These are phyloP conservation scores for Colletotrichum sp. DNA, from an alignment of 2,329 filamentous ascomycete species.

Conservation along the genomic window DNA sequence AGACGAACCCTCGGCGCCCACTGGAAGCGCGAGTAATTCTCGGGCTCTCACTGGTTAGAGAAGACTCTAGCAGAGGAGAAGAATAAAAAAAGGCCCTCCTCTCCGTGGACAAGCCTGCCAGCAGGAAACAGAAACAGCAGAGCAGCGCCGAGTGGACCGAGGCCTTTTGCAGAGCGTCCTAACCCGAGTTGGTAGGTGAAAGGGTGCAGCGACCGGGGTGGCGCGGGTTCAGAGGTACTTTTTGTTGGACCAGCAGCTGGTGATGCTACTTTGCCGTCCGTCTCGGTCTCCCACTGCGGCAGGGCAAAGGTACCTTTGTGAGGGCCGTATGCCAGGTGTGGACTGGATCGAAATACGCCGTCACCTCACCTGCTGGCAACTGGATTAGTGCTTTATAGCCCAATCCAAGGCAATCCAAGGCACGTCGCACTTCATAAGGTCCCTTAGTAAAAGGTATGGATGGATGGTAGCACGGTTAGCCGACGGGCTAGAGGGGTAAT, in stretches of 20 bases:
- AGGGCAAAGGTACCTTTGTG: neutral
- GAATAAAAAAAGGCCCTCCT: neutral
- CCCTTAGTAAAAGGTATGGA: neutral
- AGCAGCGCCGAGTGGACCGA: constrained; percentile 20
- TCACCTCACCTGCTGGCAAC: neutral
- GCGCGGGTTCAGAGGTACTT: constrained; percentile 16
- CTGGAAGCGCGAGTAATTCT: neutral
- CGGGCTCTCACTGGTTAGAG: neutral
- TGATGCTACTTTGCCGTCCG: neutral
- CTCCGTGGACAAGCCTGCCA: neutral
- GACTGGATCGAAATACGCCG: neutral
- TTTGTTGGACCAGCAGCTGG: neutral
- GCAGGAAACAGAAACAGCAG: constrained; percentile 10
- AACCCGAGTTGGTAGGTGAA: constrained; percentile 36
- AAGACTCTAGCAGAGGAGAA: neutral
- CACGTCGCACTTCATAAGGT: neutral
- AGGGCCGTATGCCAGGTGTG: neutral
- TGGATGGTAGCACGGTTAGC: neutral
- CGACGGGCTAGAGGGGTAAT: neutral
- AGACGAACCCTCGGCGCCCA: constrained; percentile 8
- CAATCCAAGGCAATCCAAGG: neutral
- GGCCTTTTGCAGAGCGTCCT: constrained; percentile 26
- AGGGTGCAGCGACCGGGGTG: constrained; percentile 18
- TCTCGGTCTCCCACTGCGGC: neutral
- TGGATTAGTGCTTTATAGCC: neutral